These are phyloP conservation scores for Vitis labrusca DNA, from an alignment of 164 flowering plant genomes.

Conservation along the genomic window DNA sequence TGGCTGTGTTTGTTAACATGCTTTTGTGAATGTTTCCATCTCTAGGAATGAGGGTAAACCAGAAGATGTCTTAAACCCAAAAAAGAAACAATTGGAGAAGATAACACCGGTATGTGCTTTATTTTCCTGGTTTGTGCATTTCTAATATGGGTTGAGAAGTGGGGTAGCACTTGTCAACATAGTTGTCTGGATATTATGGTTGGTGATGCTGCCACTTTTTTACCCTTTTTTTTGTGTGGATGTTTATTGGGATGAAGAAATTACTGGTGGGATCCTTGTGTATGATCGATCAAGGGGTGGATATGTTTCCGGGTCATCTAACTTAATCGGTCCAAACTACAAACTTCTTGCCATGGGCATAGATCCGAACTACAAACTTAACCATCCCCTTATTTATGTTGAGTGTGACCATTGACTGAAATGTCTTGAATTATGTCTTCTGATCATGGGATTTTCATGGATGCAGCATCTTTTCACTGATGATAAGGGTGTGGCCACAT, in stretches of 20 bases:
- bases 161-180: too few species aligned
- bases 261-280: too few species aligned
- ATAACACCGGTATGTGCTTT: slow-evolving; percentile 71
- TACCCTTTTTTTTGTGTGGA: too few species aligned
- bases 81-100: slow-evolving; percentile 96
- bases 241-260: too few species aligned
- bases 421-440: too few species aligned
- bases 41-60: slow-evolving; percentile 85
- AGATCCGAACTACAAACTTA: too few species aligned
- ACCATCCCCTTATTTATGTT: too few species aligned
- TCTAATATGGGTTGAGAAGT: too few species aligned
- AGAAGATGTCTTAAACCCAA: slow-evolving; percentile 94
- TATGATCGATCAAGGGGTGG: background rate
- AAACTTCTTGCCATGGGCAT: too few species aligned
- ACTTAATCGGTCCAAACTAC: background rate
- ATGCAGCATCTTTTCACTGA: slow-evolving; percentile 86
- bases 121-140: background rate
- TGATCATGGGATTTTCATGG: background rate
- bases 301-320: background rate
- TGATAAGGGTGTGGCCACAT: slow-evolving; percentile 84
- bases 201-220: too few species aligned
- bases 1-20: background rate
- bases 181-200: too few species aligned
- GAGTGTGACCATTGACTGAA: too few species aligned
- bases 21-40: slow-evolving; percentile 6